These are phyloP conservation scores for Cadophora malorum DNA, from an alignment of 2,329 filamentous ascomycete genomes.

Conservation along the genomic window DNA sequence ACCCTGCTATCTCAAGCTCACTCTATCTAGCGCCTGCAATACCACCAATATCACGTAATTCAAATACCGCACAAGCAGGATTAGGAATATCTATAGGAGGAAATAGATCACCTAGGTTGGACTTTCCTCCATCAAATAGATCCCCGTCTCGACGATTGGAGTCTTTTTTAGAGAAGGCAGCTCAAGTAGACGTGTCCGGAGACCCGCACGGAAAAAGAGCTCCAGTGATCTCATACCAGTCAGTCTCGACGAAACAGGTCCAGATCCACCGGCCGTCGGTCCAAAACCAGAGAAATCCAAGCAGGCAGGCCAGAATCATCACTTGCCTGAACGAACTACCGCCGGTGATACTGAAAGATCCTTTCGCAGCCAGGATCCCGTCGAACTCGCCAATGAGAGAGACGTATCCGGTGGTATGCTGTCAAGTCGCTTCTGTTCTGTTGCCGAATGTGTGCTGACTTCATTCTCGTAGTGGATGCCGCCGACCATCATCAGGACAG, in stretches of 20 bases:
- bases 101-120: slow-evolving; percentile 8
- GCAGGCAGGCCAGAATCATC: slow-evolving; percentile 30
- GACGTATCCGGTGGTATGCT: slow-evolving; percentile 9
- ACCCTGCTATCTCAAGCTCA: slow-evolving; percentile 9
- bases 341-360: slow-evolving; percentile 35
- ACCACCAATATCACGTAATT: neutral
- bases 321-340: slow-evolving; percentile 35
- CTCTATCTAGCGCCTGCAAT: neutral
- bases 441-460: neutral
- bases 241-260: slow-evolving; percentile 44
- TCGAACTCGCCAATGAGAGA: slow-evolving; percentile 23
- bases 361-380: slow-evolving; percentile 30
- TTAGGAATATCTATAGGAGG: slow-evolving; percentile 6
- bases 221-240: slow-evolving; percentile 51
- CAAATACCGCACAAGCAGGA: neutral
- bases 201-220: slow-evolving; percentile 36
- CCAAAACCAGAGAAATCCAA: slow-evolving; percentile 37
- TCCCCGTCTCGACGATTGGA: slow-evolving; percentile 20
- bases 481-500: slow-evolving; percentile 28
- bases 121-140: neutral
- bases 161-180: slow-evolving; percentile 25
- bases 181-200: slow-evolving; percentile 29
- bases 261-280: slow-evolving; percentile 41
- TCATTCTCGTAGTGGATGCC: slow-evolving; percentile 25
- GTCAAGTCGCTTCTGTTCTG: neutral